phyloP scores from a whole-genome alignment of 495 filamentous ascomycete species.

The Peziza echinospora region DNA sequence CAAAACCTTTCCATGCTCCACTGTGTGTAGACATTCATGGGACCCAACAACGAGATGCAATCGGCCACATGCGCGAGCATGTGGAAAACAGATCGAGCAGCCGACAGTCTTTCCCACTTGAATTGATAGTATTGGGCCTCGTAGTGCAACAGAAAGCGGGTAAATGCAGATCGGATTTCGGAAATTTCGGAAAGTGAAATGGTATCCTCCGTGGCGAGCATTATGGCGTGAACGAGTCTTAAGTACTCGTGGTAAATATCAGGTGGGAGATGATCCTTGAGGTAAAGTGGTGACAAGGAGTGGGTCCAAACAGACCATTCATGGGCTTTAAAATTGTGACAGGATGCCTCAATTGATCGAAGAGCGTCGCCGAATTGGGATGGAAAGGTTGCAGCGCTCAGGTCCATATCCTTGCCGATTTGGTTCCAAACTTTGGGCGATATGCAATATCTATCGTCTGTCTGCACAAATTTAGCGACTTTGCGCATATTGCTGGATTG shows the following conservation, averaged over 20 bases:
- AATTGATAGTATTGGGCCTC: constrained; percentile 1
- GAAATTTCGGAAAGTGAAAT: not conserved
- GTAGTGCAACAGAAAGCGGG: constrained; percentile 1
- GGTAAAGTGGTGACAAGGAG: constrained; percentile 1
- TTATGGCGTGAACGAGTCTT: constrained; percentile 1
- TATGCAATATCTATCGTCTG: constrained; percentile 6
- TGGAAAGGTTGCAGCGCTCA: not conserved
- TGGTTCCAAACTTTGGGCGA: not conserved
- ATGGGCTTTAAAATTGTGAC: constrained; percentile 2
- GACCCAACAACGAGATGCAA: not conserved
- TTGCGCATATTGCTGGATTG: too few relatives aligned
- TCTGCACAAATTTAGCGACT: constrained; percentile 3
- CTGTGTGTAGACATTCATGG: constrained; percentile 4
- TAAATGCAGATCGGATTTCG: not conserved
- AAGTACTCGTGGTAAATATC: constrained; percentile 4
- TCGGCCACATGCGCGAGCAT: constrained; percentile 4
- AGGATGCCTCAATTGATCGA: constrained; percentile 1
- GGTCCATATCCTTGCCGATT: constrained; percentile 1
- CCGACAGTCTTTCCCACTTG: not conserved
- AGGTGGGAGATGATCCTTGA: constrained; percentile 1
- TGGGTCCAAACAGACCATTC: constrained; percentile 7
- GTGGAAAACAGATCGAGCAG: constrained; percentile 5
- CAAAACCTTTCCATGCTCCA: constrained; percentile 7
- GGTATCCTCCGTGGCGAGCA: not conserved
- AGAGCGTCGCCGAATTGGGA: constrained; percentile 1